Base-by-base conservation (phyloP, 495 filamentous ascomycete genomes). In the Delitschia confertaspora region DNA sequence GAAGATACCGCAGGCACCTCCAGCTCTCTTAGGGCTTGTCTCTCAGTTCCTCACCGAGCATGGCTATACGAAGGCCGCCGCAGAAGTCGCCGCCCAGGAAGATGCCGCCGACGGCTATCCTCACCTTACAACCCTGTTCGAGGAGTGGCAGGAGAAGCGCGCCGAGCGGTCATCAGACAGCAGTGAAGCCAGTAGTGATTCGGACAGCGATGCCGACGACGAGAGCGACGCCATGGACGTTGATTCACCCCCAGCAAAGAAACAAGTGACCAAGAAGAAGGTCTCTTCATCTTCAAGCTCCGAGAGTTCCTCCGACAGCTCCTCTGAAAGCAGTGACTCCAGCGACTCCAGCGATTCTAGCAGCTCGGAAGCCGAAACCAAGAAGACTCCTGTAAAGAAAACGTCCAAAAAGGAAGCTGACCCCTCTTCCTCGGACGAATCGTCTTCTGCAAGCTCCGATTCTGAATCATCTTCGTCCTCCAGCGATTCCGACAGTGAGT, bases 291-390 rank as follows among this genome's bases (percentile, higher is more conserved):
- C 41, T 3, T 36, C 29, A 25, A 29, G 35, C 33, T 31, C 43
- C 9, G 9, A n/a, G 3, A 35, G 10, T 18, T 35, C 33, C 10
- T 35, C 33, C 33, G 22, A 39, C 36, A 25, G 22, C 11, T 16
- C 13, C 3, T 39, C 36, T n/a, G 35, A 42, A n/a, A n/a, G n/a
- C n/a, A n/a, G n/a, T n/a, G n/a, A n/a, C 14, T 39, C 36, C 14
- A 39, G 14, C 36, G 29, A 31, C 27, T 43, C 35, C 13, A 45
- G 41, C 22, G 34, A 42, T 18, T 57, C 53, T 7, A 49, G 45
- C 38, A 53, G 47, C 38, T n/a, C n/a, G n/a, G 51, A 46, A 14
- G 50, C 50, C 10, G 54, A 57, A 14, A 23, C 44, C 19, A 45
- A 46, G 24, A 18, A 42, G 16, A 10, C 16, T 14, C 10, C 3